Evolutionary conservation across 1,284 basidiomycete genomes (phyloP), one percentile per base, ranked within the genome.

Genomic region (Apiotrichum porosum): DNA sequence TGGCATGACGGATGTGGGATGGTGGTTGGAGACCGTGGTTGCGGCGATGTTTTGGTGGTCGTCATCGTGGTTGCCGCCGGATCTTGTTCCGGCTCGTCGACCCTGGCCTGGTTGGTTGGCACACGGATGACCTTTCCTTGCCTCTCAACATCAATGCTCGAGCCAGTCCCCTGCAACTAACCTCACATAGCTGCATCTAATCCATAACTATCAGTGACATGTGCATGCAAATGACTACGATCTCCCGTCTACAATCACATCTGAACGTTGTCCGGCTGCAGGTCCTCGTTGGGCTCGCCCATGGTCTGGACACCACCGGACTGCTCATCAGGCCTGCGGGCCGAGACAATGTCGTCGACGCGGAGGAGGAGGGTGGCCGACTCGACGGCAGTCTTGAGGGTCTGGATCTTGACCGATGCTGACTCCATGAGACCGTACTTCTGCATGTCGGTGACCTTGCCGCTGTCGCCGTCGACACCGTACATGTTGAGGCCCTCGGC

Each of bases 351-450:
- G 66, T 97, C 92, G 68, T 97, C 94, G 3, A 97, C 92, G 31
- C 93, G 84, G 14, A 97, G 80, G 12, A 97, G 77, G 75, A 97
- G 83, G 14, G 90, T 88, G 0, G 94, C 87, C 34, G 86, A 88
- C 83, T 97, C 92, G 60, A 97, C 86, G 15, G 94, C 93, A 10
- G 94, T 98, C 81, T 98, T 97, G 66, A 97, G 77, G 17, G 86
- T 97, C 79, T 97, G 94, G 42, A 95, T 86, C 85, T 97, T 97
- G 65, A 99, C 93, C 54, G 89, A 92, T 2, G 93, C 91, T 33
- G 85, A 88, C 76, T 98, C 95, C 60, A 92, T 90, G 49, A 98
- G 76, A 0, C 92, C 92, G 69, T 97, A 95, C 44, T 78, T 75
- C 69, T 90, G 91, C 94, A 97, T 97, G 69, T 97, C 89, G 32